Conservation (phyloP, 306 rosid species). For the Cyamopsis tetragonoloba region DNA sequence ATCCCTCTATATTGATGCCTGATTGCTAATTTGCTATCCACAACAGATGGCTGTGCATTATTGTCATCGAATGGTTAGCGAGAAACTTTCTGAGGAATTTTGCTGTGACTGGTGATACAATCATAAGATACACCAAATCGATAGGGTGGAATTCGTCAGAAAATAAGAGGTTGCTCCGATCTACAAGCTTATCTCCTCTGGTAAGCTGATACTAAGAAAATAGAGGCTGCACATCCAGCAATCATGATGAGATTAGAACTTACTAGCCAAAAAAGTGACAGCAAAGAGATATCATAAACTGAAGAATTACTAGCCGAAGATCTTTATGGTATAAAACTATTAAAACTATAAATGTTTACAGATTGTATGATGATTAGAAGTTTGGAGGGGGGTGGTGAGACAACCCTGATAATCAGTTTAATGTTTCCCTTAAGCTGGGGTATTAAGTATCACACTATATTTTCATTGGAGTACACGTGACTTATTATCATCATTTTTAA, state of each 20-base stretch:
- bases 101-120: neutral
- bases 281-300: too few species aligned
- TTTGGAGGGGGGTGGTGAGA: too few species aligned
- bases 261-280: neutral
- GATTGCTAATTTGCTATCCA: constrained; percentile 1
- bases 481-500: neutral
- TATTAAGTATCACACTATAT: neutral
- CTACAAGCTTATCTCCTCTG: constrained; percentile 86
- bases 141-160: constrained; percentile 18
- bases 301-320: too few species aligned
- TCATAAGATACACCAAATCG: constrained; percentile 16
- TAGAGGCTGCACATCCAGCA: constrained; percentile 69
- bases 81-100: constrained; percentile 18
- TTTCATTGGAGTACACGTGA: neutral
- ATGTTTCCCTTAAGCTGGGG: neutral
- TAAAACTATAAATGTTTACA: too few species aligned
- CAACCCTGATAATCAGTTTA: neutral
- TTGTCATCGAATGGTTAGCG: neutral
- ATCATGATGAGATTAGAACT: neutral
- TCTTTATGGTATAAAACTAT: too few species aligned
- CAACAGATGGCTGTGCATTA: constrained; percentile 17
- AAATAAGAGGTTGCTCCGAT: constrained; percentile 13
- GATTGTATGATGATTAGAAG: too few species aligned
- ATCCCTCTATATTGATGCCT: constrained; percentile 8
- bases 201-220: constrained; percentile 88